A percentile compares a stretch with the other conserved stretches of the same genome.
phyloP scores from a whole-genome alignment of 768 basidiomycete genomes.

The Royoungia palumana region DNA sequence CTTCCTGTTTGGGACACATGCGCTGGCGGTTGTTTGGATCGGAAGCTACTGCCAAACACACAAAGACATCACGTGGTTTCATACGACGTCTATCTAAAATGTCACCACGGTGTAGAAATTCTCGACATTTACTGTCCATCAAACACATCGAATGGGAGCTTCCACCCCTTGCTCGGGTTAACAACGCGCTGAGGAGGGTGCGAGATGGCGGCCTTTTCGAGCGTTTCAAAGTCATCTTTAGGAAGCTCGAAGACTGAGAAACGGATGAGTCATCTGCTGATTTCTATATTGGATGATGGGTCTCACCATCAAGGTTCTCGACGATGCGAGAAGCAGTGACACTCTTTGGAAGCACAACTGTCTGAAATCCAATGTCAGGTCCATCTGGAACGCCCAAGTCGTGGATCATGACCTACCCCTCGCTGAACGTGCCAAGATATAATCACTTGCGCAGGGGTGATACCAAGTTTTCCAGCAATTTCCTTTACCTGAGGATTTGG shows the following conservation, averaged over 20 bases:
- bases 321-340: constrained; percentile 64
- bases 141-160: constrained; percentile 60
- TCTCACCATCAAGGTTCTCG: constrained; percentile 66
- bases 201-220: constrained; percentile 39
- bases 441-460: constrained; percentile 73
- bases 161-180: constrained; percentile 62
- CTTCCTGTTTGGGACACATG: constrained; percentile 16
- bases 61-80: constrained; percentile 6
- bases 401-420: constrained; percentile 44
- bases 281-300: neutral
- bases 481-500: constrained; percentile 40
- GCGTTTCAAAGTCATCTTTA: constrained; percentile 37
- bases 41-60: constrained; percentile 28
- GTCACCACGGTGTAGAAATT: too few species aligned
- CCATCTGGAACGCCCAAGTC: neutral
- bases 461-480: constrained; percentile 58
- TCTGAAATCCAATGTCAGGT: constrained; percentile 34
- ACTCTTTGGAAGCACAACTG: constrained; percentile 74
- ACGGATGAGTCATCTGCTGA: neutral
- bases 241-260: constrained; percentile 33
- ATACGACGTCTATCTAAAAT: too few species aligned
- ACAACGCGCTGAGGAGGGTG: constrained; percentile 54
- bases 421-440: constrained; percentile 78
- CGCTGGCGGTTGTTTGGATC: constrained; percentile 33
- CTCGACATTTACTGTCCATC: constrained; percentile 35